A percentile compares a stretch with the other conserved stretches of the same genome.
Evolutionary conservation across 768 basidiomycete genomes (phyloP).

Genomic region (Pisolithus tinctorius): DNA sequence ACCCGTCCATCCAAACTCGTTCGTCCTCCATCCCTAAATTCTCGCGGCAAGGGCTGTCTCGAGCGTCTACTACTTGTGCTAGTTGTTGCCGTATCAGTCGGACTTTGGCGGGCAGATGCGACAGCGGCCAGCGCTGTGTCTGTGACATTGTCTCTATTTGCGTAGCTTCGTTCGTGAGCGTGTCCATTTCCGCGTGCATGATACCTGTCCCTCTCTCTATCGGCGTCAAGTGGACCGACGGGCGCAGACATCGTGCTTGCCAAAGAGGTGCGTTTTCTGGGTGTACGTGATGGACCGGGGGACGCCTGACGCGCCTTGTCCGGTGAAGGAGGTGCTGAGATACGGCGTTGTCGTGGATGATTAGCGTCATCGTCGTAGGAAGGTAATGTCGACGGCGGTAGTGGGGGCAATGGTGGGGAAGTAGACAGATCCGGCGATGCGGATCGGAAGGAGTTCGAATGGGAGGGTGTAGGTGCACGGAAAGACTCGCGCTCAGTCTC

Average conservation of each 20-base stretch:
- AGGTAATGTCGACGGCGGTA: no score
- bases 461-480: constrained; percentile 26
- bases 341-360: constrained; percentile 33
- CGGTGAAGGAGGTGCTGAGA: constrained; percentile 44
- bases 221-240: not conserved
- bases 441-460: constrained; percentile 27
- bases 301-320: constrained; percentile 32
- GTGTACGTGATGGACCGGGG: constrained; percentile 34
- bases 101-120: constrained; percentile 49
- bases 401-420: constrained; percentile 27
- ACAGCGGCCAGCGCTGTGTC: constrained; percentile 57
- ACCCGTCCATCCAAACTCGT: constrained; percentile 38
- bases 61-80: constrained; percentile 30
- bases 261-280: constrained; percentile 38
- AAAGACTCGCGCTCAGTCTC: constrained; percentile 73
- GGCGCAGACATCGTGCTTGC: constrained; percentile 26
- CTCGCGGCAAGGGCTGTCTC: constrained; percentile 44
- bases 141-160: constrained; percentile 34
- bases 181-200: not conserved
- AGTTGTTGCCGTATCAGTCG: constrained; percentile 24
- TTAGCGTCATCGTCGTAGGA: no score
- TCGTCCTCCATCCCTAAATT: constrained; percentile 36
- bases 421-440: constrained; percentile 33
- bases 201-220: constrained; percentile 18
- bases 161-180: no score